Evolutionary conservation across 257 asterid genomes (phyloP).

Genomic region (Plantago elongata): DNA sequence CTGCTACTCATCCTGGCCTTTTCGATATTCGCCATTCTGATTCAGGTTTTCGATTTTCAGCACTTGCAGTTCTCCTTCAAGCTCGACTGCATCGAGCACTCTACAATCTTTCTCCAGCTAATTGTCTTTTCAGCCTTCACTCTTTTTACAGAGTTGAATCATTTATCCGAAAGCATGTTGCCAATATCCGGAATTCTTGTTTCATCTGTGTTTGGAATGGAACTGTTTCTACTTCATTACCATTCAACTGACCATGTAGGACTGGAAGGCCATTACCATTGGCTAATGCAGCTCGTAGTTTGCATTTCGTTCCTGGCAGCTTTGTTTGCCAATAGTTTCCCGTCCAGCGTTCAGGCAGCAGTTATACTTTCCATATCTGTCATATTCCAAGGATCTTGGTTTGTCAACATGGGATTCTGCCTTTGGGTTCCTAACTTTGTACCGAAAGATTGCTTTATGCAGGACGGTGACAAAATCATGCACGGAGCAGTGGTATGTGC

Average conservation of each 20-base stretch:
- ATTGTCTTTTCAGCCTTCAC: slow-evolving; percentile 51
- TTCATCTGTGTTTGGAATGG: slow-evolving; percentile 59
- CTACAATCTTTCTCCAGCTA: slow-evolving; percentile 65
- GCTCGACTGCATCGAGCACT: slow-evolving; percentile 58
- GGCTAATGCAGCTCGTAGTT: slow-evolving; percentile 73
- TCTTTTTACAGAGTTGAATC: slow-evolving; percentile 43
- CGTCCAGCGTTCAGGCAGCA: slow-evolving; percentile 60
- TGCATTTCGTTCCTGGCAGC: slow-evolving; percentile 50
- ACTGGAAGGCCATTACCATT: slow-evolving; percentile 85
- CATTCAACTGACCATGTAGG: slow-evolving; percentile 80
- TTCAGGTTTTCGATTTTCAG: slow-evolving; percentile 48
- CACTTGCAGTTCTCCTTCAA: slow-evolving; percentile 43
- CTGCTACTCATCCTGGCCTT: slow-evolving; percentile 51
- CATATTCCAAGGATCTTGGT: slow-evolving; percentile 79
- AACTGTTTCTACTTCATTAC: slow-evolving; percentile 74
- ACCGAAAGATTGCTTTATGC: slow-evolving; percentile 48
- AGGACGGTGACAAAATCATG: slow-evolving; percentile 12
- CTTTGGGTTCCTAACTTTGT: slow-evolving; percentile 56
- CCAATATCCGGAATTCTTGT: slow-evolving; percentile 58
- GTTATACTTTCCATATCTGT: slow-evolving; percentile 55
- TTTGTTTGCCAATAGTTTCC: slow-evolving; percentile 34
- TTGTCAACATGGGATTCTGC: slow-evolving; percentile 68
- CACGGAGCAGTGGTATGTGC: slow-evolving; percentile 50
- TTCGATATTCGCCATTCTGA: slow-evolving; percentile 46
- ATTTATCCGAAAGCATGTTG: slow-evolving; percentile 33